phyloP scores from a whole-genome alignment of 768 basidiomycete genomes.

The Daedaleopsis nitida region DNA sequence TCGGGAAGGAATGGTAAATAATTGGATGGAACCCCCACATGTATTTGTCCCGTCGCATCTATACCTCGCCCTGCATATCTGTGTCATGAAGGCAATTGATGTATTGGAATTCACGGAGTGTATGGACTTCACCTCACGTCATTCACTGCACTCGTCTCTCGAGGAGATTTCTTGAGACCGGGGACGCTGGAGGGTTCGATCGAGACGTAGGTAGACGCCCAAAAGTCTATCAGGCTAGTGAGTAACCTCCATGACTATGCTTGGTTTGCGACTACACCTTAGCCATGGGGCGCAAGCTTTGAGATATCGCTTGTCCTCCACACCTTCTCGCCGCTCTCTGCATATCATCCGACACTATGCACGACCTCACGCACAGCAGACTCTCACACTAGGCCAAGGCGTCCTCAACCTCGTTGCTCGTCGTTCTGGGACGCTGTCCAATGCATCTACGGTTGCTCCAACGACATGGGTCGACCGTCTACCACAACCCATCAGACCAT shows the following conservation, averaged over 20 bases:
- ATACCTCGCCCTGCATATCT: constrained; percentile 21
- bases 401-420: constrained; percentile 1
- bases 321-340: neutral
- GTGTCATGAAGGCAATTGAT: constrained; percentile 15
- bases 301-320: neutral
- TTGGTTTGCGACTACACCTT: constrained; percentile 2
- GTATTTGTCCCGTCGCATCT: constrained; percentile 24
- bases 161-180: no score
- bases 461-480: constrained; percentile 69
- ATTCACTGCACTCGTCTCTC: no score
- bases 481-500: constrained; percentile 66
- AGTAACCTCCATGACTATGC: constrained; percentile 7
- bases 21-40: constrained; percentile 28
- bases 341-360: constrained; percentile 6
- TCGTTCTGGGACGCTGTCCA: constrained; percentile 14
- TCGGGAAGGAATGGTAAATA: constrained; percentile 86
- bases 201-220: neutral
- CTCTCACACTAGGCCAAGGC: neutral
- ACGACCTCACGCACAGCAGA: neutral
- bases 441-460: constrained; percentile 21
- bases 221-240: neutral
- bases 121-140: no score
- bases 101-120: constrained; percentile 14
- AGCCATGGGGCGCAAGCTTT: neutral
- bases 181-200: no score